phyloP scores from a whole-genome alignment of 2,329 filamentous ascomycete species.

The Colletotrichum orchidophilum region DNA sequence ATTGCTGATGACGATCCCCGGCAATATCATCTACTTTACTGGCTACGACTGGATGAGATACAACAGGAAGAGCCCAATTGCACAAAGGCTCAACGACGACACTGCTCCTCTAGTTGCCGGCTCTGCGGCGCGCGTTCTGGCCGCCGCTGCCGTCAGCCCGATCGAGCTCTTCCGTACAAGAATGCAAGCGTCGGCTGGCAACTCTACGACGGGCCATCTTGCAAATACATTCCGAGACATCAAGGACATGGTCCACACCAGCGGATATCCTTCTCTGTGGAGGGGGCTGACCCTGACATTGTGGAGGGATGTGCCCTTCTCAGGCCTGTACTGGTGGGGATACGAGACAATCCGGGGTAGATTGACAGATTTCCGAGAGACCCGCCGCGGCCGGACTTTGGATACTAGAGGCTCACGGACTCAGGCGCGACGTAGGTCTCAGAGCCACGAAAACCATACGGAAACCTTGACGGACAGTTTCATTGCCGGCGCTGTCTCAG shows the following conservation, averaged over 20 bases:
- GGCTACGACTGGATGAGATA: conserved; percentile 95
- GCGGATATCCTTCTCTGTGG: conserved; percentile 88
- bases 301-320: conserved; percentile 98
- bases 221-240: conserved; percentile 81
- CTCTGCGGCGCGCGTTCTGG: conserved; percentile 78
- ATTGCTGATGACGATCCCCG: conserved; percentile 90
- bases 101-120: conserved; percentile 86
- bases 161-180: conserved; percentile 95
- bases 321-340: conserved; percentile 97
- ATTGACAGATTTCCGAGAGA: conserved; percentile 75
- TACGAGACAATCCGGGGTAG: conserved; percentile 84
- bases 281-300: conserved; percentile 88
- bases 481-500: conserved; percentile 82
- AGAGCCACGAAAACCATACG: conserved; percentile 74
- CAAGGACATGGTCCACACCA: conserved; percentile 77
- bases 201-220: conserved; percentile 74
- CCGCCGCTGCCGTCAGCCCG: conserved; percentile 85
- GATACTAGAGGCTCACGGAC: conserved; percentile 49
- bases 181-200: conserved; percentile 79
- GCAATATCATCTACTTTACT: conserved; percentile 98
- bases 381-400: conserved; percentile 53
- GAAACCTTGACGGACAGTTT: conserved; percentile 91
- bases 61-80: conserved; percentile 77
- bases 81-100: conserved; percentile 68
- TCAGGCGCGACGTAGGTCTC: conserved; percentile 61